Evolutionary conservation across 2,329 filamentous ascomycete species (phyloP), one percentile per base, ranked within the genome.

Genomic region (Geosmithia flava): DNA sequence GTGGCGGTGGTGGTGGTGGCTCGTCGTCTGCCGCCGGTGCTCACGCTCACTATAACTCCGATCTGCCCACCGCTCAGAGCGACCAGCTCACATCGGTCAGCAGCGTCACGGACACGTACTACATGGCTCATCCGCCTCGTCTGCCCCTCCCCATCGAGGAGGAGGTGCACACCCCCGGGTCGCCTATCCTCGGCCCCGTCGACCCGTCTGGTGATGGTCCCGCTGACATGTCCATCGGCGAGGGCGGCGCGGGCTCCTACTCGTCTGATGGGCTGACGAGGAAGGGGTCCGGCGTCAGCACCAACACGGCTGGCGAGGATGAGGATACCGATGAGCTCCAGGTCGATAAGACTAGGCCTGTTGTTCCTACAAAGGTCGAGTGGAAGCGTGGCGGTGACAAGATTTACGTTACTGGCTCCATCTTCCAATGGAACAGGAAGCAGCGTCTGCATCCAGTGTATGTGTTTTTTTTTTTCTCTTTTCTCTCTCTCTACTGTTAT

Each of bases 341-440:
- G 40, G 79, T 86, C 33, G 83, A 87, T 58, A 85, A 83, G 64
- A 81, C 80, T 17, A 78, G 83, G 52, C 84, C 85, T 40, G 86
- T 86, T 7, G 86, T 97, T 42, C 87, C 88, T 2, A 95, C 87
- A 2, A 71, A 78, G 50, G 80, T 98, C 50, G 86, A 94, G 66
- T 98, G 93, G 93, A 78, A 77, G 54, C 77, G 80, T 8, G 80
- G 81, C 47, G 90, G 87, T 50, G 86, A 95, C 50, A 94, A 90
- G 66, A 81, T 97, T 53, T 98, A 95, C 63, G 89, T 98, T 44
- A 98, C 93, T 1, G 91, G 91, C 54, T 97, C 93, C 19, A 96
- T 97, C 61, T 94, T 95, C 57, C 87, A 91, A 63, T 98, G 93
- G 93, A 89, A 94, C 67, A 84, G 85, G 63, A 97, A 97, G 68